Base-by-base conservation (phyloP, 163 green algal genomes). In the Chlamydomonas reinhardtii region DNA sequence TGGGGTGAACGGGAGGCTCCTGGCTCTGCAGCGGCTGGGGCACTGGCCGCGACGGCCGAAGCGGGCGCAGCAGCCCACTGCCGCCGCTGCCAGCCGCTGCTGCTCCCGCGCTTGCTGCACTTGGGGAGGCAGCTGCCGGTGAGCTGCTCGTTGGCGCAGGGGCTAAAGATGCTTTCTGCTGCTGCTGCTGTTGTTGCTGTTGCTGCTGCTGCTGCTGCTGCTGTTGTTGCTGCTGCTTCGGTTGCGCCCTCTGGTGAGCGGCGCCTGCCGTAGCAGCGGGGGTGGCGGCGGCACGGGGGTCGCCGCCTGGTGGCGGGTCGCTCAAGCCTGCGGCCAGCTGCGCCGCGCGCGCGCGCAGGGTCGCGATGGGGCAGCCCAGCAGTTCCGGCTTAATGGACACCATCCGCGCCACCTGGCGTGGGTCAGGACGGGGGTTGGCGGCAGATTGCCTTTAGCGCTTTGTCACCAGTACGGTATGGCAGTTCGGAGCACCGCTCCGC, bases 391-490 rank as follows among this genome's bases (percentile, higher is more conserved):
- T 71, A 14, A 86, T 71, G 20, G 70, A 12, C 2, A 86, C 48
- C 80, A 86, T 86, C 14, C 56, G 80, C 3, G 35, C 80, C 24
- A 86, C 80, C 80, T 86, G 79, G 11, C 34, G n/a, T 31, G n/a
- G 52, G 27, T 29, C 62, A 27, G 19, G 73, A 4, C 35, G 56
- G 56, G 14, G 56, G 2, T 48, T n/a, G n/a, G 39, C 39, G 39
- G 39, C 5, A 48, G 39, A 8, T 48, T 5, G 8, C 39, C 39
- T 5, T 48, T 5, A 48, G 39, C 39, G 39, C 39, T 48, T 48
- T 56, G 48, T 56, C 48, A 56, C 48, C 11, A 17, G 48, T 11
- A 54, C 11, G n/a, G 43, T 54, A 54, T 54, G 43, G 43, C 43
- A 54, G n/a, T n/a, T n/a, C n/a, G n/a, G n/a, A n/a, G n/a, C n/a